These are phyloP conservation scores for Pythium insidiosum DNA, from an alignment of 352 stramenopile genomes.

Conservation along the genomic window DNA sequence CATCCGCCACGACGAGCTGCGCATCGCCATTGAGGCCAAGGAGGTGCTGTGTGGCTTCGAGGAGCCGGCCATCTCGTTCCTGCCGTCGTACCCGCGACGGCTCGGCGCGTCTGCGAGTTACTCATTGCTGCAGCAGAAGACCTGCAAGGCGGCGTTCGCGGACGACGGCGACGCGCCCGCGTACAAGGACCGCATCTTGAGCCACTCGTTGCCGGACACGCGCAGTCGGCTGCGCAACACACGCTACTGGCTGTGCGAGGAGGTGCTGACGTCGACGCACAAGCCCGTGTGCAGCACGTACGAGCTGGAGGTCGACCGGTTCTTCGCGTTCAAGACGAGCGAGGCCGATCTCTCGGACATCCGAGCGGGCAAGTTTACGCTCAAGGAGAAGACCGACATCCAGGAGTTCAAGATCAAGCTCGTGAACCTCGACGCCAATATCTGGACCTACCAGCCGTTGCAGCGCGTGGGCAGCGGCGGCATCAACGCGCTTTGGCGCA, in stretches of 20 bases:
- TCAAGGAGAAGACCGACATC: constrained; percentile 53
- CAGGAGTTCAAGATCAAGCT: constrained; percentile 68
- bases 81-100: constrained; percentile 66
- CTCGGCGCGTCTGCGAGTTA: constrained; percentile 50
- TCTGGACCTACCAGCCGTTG: constrained; percentile 48
- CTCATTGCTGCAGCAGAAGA: constrained; percentile 54
- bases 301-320: constrained; percentile 67
- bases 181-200: constrained; percentile 71
- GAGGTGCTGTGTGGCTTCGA: constrained; percentile 85
- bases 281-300: constrained; percentile 70
- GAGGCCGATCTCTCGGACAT: constrained; percentile 38
- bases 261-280: constrained; percentile 53
- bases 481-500: constrained; percentile 6
- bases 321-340: constrained; percentile 59
- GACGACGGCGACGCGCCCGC: constrained; percentile 22
- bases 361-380: constrained; percentile 33
- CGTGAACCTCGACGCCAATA: constrained; percentile 66
- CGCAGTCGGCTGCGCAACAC: constrained; percentile 47
- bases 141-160: constrained; percentile 44
- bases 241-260: constrained; percentile 60
- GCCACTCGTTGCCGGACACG: constrained; percentile 59
- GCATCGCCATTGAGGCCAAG: constrained; percentile 63
- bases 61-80: constrained; percentile 63
- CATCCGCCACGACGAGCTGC: constrained; percentile 62
- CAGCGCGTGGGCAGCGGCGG: too few relatives aligned